These are phyloP conservation scores for Paulownia fortunei DNA, from an alignment of 257 asterid species.

Conservation along the genomic window DNA sequence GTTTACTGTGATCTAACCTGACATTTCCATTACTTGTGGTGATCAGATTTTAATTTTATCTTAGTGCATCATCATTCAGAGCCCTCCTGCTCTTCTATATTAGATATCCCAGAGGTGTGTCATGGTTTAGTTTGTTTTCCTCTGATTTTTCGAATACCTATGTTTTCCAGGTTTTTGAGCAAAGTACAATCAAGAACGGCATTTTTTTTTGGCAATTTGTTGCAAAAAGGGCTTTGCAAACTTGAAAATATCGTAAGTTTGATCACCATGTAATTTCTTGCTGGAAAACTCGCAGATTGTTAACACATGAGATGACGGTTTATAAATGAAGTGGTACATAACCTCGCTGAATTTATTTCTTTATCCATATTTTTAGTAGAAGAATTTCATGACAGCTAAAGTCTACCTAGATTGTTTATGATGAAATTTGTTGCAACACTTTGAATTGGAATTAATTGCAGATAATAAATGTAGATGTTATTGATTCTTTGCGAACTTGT, in stretches of 20 bases:
- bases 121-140: neutral
- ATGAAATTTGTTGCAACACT: neutral
- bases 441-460: neutral
- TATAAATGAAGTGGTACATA: neutral
- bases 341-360: neutral
- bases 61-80: neutral
- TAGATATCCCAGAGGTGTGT: neutral
- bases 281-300: neutral
- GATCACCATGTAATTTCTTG: constrained; percentile 4
- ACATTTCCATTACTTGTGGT: neutral
- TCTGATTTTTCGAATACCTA: neutral
- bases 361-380: neutral
- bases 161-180: constrained; percentile 24
- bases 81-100: neutral
- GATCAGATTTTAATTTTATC: neutral
- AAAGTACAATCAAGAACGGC: neutral
- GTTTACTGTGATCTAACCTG: neutral
- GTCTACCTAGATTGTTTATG: neutral
- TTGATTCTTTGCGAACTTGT: neutral
- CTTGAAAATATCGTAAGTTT: constrained; percentile 26
- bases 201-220: neutral
- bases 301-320: neutral
- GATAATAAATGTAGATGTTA: neutral
- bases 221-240: constrained; percentile 6
- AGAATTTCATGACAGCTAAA: neutral